Percentiles rank a stretch among this genome's conserved stretches.
Conservation (phyloP, 23 red algal species). For the Pyropia yezoensis region DNA sequence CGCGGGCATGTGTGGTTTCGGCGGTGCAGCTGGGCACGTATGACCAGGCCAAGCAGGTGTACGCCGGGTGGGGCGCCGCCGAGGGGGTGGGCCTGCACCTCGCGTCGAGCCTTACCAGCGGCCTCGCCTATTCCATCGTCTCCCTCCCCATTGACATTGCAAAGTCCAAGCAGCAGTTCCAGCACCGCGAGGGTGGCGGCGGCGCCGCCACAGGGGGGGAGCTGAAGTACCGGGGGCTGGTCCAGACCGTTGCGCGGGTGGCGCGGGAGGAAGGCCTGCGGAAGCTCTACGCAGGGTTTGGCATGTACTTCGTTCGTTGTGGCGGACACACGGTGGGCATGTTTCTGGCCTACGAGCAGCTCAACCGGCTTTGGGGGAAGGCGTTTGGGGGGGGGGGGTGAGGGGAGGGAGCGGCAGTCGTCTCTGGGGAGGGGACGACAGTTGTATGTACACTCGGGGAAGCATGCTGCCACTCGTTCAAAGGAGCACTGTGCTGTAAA, state of each 20-base stretch:
- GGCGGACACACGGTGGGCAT: slow-evolving; percentile 76
- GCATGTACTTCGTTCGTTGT: slow-evolving; percentile 71
- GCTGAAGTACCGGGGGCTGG: slow-evolving; percentile 36
- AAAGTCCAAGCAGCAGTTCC: slow-evolving; percentile 82
- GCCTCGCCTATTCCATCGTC: slow-evolving; percentile 65
- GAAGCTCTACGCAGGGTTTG: slow-evolving; percentile 73
- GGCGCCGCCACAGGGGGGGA: slow-evolving; percentile 4
- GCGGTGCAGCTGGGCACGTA: slow-evolving; percentile 90
- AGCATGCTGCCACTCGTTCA: too few species aligned
- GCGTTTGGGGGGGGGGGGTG: too few species aligned
- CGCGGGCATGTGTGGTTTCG: slow-evolving; percentile 60
- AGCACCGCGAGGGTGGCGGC: slow-evolving; percentile 16
- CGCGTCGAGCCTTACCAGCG: slow-evolving; percentile 58
- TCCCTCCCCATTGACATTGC: slow-evolving; percentile 86
- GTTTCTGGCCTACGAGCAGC: slow-evolving; percentile 84
- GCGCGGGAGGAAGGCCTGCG: slow-evolving; percentile 49
- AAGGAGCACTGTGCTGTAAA: too few species aligned
- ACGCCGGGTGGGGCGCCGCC: slow-evolving; percentile 13
- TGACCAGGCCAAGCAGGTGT: slow-evolving; percentile 79
- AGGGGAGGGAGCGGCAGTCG: too few species aligned
- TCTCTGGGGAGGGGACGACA: too few species aligned
- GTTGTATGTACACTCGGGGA: too few species aligned
- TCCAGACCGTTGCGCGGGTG: slow-evolving; percentile 56
- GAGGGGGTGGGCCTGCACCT: slow-evolving; percentile 68
- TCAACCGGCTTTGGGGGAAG: slow-evolving; percentile 16